Conservation (phyloP, 2,329 filamentous ascomycete species). For the Paradendryphiella salina region DNA sequence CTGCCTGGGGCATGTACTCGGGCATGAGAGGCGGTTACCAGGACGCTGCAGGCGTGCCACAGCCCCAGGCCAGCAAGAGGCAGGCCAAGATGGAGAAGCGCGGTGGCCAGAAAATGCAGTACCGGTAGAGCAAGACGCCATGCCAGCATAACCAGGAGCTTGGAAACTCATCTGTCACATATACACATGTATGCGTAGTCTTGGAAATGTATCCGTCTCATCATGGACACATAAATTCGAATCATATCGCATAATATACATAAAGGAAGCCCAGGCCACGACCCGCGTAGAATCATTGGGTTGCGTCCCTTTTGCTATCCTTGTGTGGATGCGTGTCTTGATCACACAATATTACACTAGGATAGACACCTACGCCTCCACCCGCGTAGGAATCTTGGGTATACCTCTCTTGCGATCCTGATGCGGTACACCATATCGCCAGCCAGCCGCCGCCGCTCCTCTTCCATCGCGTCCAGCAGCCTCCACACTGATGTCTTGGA, state of each 20-base stretch:
- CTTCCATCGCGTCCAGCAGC: constrained; percentile 60
- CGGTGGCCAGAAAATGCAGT: constrained; percentile 54
- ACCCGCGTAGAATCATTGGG: constrained; percentile 66
- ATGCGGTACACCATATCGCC: constrained; percentile 64
- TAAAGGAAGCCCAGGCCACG: constrained; percentile 41
- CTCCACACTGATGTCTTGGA: constrained; percentile 61
- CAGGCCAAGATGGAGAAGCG: constrained; percentile 58
- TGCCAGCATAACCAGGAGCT: neutral
- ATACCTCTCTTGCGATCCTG: constrained; percentile 65
- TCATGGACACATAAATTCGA: neutral
- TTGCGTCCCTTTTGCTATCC: constrained; percentile 63
- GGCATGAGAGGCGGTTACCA: constrained; percentile 50
- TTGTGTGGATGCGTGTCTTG: constrained; percentile 51
- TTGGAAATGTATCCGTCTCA: neutral
- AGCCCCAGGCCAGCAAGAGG: constrained; percentile 50
- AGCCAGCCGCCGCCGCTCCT: constrained; percentile 57
- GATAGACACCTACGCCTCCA: constrained; percentile 49
- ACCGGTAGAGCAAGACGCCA: constrained; percentile 43
- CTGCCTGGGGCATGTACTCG: constrained; percentile 53
- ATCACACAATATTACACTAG: constrained; percentile 1
- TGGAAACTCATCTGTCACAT: neutral
- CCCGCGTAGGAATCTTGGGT: constrained; percentile 65
- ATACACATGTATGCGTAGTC: neutral
- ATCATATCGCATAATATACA: constrained; percentile 5
- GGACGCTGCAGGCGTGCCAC: constrained; percentile 48